Conservation (phyloP, 768 basidiomycete species). For the Daedaleopsis sinensis region DNA sequence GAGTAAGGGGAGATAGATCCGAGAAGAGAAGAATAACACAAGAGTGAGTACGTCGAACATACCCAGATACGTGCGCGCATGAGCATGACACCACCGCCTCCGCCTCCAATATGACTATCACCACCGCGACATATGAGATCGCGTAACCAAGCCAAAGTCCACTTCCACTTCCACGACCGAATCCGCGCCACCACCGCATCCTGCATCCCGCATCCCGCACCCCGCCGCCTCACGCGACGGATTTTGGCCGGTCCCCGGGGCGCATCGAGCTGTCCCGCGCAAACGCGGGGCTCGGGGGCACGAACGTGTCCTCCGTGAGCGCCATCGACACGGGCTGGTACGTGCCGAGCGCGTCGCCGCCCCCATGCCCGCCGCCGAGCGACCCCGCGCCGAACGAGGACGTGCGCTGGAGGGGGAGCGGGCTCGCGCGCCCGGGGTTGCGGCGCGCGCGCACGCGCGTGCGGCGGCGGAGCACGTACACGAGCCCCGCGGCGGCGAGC, state of each 20-base stretch:
- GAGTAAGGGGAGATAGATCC: background rate
- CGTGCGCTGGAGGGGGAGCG: slow-evolving; percentile 57
- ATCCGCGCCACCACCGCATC: background rate
- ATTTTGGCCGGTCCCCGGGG: slow-evolving; percentile 44
- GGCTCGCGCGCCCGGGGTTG: slow-evolving; percentile 50
- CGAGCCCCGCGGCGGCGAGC: slow-evolving; percentile 54
- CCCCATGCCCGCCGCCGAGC: background rate
- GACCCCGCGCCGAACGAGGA: slow-evolving; percentile 19
- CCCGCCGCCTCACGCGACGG: slow-evolving; percentile 36
- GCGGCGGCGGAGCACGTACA: slow-evolving; percentile 54
- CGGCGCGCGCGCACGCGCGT: slow-evolving; percentile 36
- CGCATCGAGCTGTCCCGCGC: slow-evolving; percentile 19
- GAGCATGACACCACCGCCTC: background rate
- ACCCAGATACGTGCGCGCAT: slow-evolving; percentile 1
- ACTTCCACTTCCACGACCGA: background rate
- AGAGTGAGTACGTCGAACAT: background rate
- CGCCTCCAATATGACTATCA: too few relatives aligned
- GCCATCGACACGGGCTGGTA: slow-evolving; percentile 76
- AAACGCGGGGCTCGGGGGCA: slow-evolving; percentile 39
- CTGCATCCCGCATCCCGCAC: background rate
- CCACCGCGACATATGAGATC: background rate
- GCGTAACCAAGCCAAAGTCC: too few relatives aligned
- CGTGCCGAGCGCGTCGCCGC: slow-evolving; percentile 28
- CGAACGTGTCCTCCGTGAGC: slow-evolving; percentile 40
- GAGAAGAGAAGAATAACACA: background rate